These are phyloP conservation scores for Raphanus hybrid DNA, from an alignment of 441 rosid genomes.

Conservation along the genomic window DNA sequence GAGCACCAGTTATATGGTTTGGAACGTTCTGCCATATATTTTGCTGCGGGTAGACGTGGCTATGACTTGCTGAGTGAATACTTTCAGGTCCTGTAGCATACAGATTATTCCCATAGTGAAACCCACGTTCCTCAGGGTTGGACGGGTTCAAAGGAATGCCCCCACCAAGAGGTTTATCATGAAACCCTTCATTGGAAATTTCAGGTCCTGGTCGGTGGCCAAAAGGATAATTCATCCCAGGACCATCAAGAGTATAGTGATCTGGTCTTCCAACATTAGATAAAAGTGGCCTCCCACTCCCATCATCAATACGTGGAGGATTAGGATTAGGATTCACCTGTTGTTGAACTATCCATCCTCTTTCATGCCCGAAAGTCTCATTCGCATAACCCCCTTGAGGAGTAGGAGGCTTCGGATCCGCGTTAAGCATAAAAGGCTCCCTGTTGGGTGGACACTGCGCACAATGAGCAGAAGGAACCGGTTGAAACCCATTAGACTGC, in stretches of 20 bases:
- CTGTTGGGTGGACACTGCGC: constrained; percentile 64
- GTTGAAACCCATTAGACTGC: constrained; percentile 64
- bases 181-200: constrained; percentile 61
- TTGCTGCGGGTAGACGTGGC: constrained; percentile 62
- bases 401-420: constrained; percentile 55
- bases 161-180: constrained; percentile 60
- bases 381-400: constrained; percentile 58
- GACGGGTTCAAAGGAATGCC: constrained; percentile 47
- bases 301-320: constrained; percentile 57
- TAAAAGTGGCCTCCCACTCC: constrained; percentile 61
- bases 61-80: constrained; percentile 57
- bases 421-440: constrained; percentile 62
- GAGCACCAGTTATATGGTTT: constrained; percentile 57
- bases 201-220: constrained; percentile 76
- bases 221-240: constrained; percentile 61
- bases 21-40: constrained; percentile 70
- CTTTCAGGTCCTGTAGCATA: constrained; percentile 67
- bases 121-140: constrained; percentile 59
- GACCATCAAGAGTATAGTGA: constrained; percentile 65
- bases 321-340: constrained; percentile 54
- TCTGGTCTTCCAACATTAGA: constrained; percentile 77
- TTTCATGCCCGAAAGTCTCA: constrained; percentile 71
- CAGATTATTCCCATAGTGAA: constrained; percentile 64
- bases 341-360: constrained; percentile 79
- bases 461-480: constrained; percentile 52